Conservation (phyloP, 495 filamentous ascomycete genomes). For the Penicillium goetzii region DNA sequence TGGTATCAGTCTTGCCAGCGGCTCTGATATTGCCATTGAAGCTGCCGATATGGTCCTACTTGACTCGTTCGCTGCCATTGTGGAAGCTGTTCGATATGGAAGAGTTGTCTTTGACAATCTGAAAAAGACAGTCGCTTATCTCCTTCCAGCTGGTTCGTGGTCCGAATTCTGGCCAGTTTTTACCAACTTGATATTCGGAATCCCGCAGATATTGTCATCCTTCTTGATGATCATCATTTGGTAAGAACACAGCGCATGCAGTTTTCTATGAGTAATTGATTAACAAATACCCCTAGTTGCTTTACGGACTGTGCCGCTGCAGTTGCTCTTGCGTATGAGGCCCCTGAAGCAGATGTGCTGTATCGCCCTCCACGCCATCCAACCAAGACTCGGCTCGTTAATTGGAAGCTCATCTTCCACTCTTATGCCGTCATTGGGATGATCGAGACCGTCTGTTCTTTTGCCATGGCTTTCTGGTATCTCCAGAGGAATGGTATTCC, state of each 20-base stretch:
- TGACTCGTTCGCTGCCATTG: conserved; percentile 67
- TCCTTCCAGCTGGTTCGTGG: conserved; percentile 66
- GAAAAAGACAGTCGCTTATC: conserved; percentile 59
- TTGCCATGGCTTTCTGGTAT: conserved; percentile 71
- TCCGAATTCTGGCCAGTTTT: conserved; percentile 72
- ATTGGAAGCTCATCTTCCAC: conserved; percentile 65
- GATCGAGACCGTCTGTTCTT: conserved; percentile 60
- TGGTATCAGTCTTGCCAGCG: conserved; percentile 31
- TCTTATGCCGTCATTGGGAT: conserved; percentile 67
- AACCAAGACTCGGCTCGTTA: conserved; percentile 64
- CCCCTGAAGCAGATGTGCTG: conserved; percentile 62
- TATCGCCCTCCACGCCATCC: conserved; percentile 61
- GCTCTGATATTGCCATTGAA: conserved; percentile 67
- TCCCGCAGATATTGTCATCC: conserved; percentile 67
- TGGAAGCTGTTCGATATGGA: conserved; percentile 66
- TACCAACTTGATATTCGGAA: conserved; percentile 67
- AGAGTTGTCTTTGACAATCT: conserved; percentile 53
- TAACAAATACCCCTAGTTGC: conserved; percentile 42
- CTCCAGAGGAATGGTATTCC: conserved; percentile 49
- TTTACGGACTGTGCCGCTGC: conserved; percentile 64
- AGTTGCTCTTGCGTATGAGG: conserved; percentile 65
- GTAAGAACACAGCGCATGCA: conserved; percentile 44
- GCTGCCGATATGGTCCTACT: conserved; percentile 72
- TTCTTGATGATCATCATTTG: conserved; percentile 73
- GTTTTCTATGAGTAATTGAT: not conserved